Evolutionary conservation across 1,284 basidiomycete genomes (phyloP), one percentile per base, ranked within the genome.

Genomic region (Inonotus obliquus): DNA sequence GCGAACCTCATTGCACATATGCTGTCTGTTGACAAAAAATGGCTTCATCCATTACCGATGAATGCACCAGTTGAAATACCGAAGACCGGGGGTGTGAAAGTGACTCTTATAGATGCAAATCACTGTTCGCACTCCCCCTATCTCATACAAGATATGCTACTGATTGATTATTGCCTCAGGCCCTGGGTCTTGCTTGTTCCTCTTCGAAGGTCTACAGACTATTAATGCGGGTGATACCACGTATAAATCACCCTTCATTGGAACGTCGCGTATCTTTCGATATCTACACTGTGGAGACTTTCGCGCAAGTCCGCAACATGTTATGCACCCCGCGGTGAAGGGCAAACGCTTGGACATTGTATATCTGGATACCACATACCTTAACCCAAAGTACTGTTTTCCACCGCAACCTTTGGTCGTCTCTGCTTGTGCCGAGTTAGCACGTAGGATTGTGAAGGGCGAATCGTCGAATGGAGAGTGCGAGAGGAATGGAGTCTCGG

Each of bases 271-370:
- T 60, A 75, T 80, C 0, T 98, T 95, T 71, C 83, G 94, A 23
- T 98, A 98, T 71, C 80, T 99, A 2, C 96, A 99, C 69, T 99
- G 97, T 67, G 96, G 96, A 0, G 96, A 98, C 73, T 94, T 96
- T 69, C 82, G 94, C 62, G 92, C 93, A 47, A 92, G 88, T 35
- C 95, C 95, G 0, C 81, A 81, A 55, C 94, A 96, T 73, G 82
- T 92, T 9, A 68, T 88, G 6, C 95, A 98, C 72, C 91, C 93
- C 0, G 83, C 85, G 0, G 79, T 97, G 54, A 85, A 84, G 60
- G 87, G 86, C 35, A 94, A 91, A 67, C 78, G 77, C 54, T 82
- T 99, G 13, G 94, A 98, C 70, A 84, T 87, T 57, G 84, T 96
- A 54, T 99, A 99, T 72, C 81, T 99, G 27, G 97, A 99, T 73